A percentile compares a stretch with the other conserved stretches of the same genome.
Conservation (phyloP, 495 filamentous ascomycete species). For the Rhizodiscina lignyota region DNA sequence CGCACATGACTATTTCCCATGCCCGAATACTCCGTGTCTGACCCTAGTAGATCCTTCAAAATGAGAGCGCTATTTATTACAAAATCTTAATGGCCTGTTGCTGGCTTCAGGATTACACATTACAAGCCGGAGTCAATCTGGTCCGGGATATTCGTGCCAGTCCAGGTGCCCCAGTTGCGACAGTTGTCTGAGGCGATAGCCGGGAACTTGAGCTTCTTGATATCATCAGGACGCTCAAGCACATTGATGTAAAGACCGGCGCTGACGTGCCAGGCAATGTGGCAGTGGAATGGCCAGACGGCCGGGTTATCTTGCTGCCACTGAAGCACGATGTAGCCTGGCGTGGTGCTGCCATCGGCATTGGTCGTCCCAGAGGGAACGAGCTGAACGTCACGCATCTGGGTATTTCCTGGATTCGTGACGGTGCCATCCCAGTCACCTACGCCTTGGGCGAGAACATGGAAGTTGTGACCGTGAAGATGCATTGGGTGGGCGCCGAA, state of each 20-base stretch:
- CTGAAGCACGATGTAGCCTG: slow-evolving; percentile 29
- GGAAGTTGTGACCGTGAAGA: slow-evolving; percentile 19
- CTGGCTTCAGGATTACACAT: no score
- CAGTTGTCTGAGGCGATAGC: slow-evolving; percentile 13
- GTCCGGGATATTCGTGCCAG: slow-evolving; percentile 8
- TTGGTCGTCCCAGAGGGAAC: slow-evolving; percentile 16
- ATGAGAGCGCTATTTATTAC: no score
- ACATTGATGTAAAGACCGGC: slow-evolving; percentile 33
- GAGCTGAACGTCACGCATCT: slow-evolving; percentile 36
- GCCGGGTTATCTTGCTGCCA: slow-evolving; percentile 32
- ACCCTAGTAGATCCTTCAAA: no score
- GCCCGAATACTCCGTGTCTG: no score
- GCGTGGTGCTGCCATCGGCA: slow-evolving; percentile 18
- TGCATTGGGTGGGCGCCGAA: slow-evolving; percentile 12
- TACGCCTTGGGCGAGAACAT: slow-evolving; percentile 29
- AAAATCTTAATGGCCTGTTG: no score
- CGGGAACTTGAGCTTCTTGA: slow-evolving; percentile 15
- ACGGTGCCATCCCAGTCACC: slow-evolving; percentile 31
- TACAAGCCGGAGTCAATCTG: slow-evolving; percentile 17
- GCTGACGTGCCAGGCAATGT: slow-evolving; percentile 39
- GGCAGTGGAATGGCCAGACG: slow-evolving; percentile 43
- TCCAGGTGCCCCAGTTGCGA: slow-evolving; percentile 13
- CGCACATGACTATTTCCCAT: no score
- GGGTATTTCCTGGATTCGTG: slow-evolving; percentile 30
- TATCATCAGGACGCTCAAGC: slow-evolving; percentile 8